Evolutionary conservation across 768 basidiomycete genomes (phyloP).

Genomic region (Lactarius sp.): DNA sequence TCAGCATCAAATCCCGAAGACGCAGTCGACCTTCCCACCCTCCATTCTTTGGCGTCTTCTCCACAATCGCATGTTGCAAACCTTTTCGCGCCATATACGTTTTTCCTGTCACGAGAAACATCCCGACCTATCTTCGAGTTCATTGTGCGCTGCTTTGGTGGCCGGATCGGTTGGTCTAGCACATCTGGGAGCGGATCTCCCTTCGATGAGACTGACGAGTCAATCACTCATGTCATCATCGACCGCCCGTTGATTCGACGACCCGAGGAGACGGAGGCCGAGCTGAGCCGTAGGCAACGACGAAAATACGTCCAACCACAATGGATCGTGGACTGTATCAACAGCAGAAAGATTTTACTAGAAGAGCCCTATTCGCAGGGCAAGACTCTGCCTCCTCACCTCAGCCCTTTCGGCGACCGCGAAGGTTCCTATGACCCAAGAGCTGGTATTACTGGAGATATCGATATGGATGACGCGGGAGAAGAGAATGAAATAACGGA

Average conservation of each 20-base stretch:
- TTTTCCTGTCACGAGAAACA: conserved; percentile 92
- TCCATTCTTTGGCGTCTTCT: conserved; percentile 58
- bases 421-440: conserved; percentile 73
- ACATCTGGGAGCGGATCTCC: conserved; percentile 82
- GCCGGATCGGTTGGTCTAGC: conserved; percentile 83
- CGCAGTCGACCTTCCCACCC: conserved; percentile 54
- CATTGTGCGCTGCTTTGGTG: conserved; percentile 86
- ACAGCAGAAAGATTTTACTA: conserved; percentile 75
- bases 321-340: conserved; percentile 96
- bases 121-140: conserved; percentile 93
- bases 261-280: conserved; percentile 47
- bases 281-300: conserved; percentile 56
- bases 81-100: conserved; percentile 80
- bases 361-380: conserved; percentile 87
- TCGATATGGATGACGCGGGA: conserved; percentile 32
- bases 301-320: conserved; percentile 94
- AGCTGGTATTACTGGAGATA: conserved; percentile 35
- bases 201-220: conserved; percentile 67
- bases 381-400: conserved; percentile 82
- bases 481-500: conserved; percentile 34
- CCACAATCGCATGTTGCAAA: conserved; percentile 53
- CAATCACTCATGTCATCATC: conserved; percentile 92
- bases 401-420: conserved; percentile 89
- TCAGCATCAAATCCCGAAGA: conserved; percentile 48
- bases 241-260: conserved; percentile 69